Evolutionary conservation across 345 rosid species (phyloP).

Genomic region (Populus deltoides): DNA sequence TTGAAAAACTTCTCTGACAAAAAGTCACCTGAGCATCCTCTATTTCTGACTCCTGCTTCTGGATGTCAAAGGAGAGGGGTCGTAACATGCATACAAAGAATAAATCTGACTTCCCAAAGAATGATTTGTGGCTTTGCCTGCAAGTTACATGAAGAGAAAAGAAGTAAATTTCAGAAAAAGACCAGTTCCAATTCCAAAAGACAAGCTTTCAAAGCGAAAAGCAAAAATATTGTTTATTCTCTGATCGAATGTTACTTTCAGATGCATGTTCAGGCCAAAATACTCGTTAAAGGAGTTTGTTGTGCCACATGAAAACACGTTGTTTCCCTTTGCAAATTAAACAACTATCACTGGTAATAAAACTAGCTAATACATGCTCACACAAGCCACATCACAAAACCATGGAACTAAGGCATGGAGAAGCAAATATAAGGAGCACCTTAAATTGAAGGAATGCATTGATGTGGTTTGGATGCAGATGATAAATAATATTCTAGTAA

Average conservation of each 20-base stretch:
- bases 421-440: neutral
- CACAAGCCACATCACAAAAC: neutral
- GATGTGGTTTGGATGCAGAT: neutral
- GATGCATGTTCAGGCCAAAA: neutral
- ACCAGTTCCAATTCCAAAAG: neutral
- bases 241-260: neutral
- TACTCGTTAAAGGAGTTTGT: neutral
- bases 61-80: constrained; percentile 64
- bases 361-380: neutral
- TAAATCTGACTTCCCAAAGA: constrained; percentile 75
- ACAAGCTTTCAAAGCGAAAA: neutral
- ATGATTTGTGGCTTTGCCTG: constrained; percentile 75
- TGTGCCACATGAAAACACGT: neutral
- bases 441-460: neutral
- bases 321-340: neutral
- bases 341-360: neutral
- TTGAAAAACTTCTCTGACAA: neutral
- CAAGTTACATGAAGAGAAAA: neutral
- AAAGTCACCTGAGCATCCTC: constrained; percentile 64
- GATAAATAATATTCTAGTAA: neutral
- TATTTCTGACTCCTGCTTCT: constrained; percentile 70
- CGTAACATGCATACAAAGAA: constrained; percentile 74
- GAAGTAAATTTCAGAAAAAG: neutral
- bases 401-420: neutral
- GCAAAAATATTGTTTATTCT: neutral